Evolutionary conservation across 2,329 filamentous ascomycete species (phyloP).

Genomic region (Nemania abortiva): DNA sequence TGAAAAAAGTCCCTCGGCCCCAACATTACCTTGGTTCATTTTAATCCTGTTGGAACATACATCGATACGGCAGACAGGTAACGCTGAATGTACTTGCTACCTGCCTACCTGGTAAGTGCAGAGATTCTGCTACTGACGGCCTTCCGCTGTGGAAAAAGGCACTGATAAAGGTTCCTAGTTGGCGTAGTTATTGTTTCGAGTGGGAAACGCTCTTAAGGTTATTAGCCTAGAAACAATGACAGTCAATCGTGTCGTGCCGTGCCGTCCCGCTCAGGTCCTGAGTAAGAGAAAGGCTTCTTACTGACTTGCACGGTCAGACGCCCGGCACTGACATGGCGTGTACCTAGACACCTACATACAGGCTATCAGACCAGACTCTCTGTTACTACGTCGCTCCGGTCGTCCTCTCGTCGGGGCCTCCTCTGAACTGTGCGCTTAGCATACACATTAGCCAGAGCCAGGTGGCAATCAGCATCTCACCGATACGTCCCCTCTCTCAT

Average conservation of each 20-base stretch:
- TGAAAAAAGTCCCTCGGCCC: slow-evolving; percentile 36
- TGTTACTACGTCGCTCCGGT: background rate
- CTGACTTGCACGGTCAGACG: background rate
- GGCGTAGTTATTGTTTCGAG: slow-evolving; percentile 2
- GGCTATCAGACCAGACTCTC: background rate
- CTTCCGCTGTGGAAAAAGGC: too few species aligned
- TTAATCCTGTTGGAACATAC: background rate
- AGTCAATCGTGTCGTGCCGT: slow-evolving; percentile 10
- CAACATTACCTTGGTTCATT: slow-evolving; percentile 32
- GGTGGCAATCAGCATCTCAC: background rate
- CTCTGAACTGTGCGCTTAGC: background rate
- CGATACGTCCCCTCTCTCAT: background rate
- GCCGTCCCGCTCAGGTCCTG: background rate
- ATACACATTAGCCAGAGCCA: background rate
- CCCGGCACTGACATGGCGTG: background rate
- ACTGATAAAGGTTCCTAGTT: slow-evolving; percentile 6
- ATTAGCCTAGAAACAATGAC: background rate
- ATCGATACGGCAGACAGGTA: slow-evolving; percentile 1
- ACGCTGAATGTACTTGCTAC: slow-evolving; percentile 10
- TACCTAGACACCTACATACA: background rate
- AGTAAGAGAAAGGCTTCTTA: background rate
- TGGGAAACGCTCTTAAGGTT: slow-evolving; percentile 13
- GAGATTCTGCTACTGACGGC: slow-evolving; percentile 9
- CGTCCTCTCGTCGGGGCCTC: background rate
- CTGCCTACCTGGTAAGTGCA: slow-evolving; percentile 19